Evolutionary conservation across 129 eudicot genomes (phyloP).

Genomic region (Pittosporum tobira): DNA sequence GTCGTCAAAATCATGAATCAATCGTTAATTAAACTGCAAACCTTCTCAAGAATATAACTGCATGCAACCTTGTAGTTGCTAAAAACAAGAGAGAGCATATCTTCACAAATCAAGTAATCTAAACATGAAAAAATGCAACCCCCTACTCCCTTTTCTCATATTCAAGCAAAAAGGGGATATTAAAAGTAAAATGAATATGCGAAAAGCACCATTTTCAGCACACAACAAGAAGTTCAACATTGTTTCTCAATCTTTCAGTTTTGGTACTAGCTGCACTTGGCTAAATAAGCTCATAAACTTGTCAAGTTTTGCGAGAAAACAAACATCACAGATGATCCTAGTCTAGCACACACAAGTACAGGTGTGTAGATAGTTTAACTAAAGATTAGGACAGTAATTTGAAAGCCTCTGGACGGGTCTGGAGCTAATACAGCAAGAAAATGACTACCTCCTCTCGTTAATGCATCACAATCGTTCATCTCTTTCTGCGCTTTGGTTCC

Average conservation of each 20-base stretch:
- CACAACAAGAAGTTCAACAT: constrained; percentile 5
- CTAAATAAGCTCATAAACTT: constrained; percentile 1
- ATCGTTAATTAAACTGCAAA: too few relatives aligned
- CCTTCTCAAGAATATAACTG: too few relatives aligned
- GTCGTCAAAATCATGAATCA: too few relatives aligned
- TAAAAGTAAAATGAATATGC: neutral
- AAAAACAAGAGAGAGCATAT: too few relatives aligned
- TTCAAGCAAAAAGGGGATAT: neutral
- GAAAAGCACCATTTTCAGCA: neutral
- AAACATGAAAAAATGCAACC: neutral
- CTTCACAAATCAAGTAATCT: too few relatives aligned
- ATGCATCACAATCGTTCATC: constrained; percentile 19
- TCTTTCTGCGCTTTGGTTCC: constrained; percentile 46
- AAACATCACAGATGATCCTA: neutral
- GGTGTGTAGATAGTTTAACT: neutral
- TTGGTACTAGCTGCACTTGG: neutral
- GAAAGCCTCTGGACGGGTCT: constrained; percentile 9
- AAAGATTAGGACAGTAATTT: constrained; percentile 2
- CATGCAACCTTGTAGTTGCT: too few relatives aligned
- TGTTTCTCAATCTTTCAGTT: constrained; percentile 6
- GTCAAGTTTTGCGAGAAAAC: constrained; percentile 1
- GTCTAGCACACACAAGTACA: constrained; percentile 13
- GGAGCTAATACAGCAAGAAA: constrained; percentile 17
- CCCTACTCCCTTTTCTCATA: neutral
- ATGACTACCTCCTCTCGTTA: constrained; percentile 16